These are phyloP conservation scores for Fusarium equiseti DNA, from an alignment of 2,329 filamentous ascomycete genomes.

Conservation along the genomic window DNA sequence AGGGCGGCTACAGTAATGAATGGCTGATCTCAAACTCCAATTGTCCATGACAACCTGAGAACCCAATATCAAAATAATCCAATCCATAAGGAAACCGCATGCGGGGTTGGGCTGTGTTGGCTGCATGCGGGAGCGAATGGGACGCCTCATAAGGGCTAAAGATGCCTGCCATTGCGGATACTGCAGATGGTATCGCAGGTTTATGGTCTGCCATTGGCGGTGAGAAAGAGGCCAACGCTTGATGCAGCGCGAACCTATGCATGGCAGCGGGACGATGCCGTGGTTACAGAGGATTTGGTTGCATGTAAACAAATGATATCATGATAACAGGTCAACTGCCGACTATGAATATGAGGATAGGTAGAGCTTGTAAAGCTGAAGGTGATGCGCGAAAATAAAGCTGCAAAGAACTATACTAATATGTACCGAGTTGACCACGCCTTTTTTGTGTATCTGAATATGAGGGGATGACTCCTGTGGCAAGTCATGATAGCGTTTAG, in stretches of 20 bases:
- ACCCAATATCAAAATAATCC: neutral
- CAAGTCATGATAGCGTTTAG: neutral
- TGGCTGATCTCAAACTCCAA: neutral
- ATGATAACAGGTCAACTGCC: constrained; percentile 34
- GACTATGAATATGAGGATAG: neutral
- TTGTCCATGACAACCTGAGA: constrained; percentile 24
- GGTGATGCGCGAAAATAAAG: neutral
- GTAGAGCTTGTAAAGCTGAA: neutral
- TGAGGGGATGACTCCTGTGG: neutral
- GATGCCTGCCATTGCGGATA: constrained; percentile 23
- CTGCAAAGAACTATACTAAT: neutral
- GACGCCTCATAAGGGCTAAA: constrained; percentile 1
- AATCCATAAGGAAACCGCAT: neutral
- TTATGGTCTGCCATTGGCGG: constrained; percentile 40
- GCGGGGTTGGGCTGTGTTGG: constrained; percentile 1
- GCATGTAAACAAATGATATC: constrained; percentile 48
- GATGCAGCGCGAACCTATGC: constrained; percentile 35
- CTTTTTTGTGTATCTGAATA: neutral
- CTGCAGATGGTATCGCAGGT: constrained; percentile 19
- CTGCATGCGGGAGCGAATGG: constrained; percentile 27
- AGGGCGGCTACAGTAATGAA: constrained; percentile 20
- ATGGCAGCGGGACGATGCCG: constrained; percentile 41
- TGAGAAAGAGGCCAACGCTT: constrained; percentile 26
- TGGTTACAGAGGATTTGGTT: constrained; percentile 43
- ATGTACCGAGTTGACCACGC: neutral